Conservation (phyloP, 345 rosid genomes). For the Lagerstroemia speciosa region DNA sequence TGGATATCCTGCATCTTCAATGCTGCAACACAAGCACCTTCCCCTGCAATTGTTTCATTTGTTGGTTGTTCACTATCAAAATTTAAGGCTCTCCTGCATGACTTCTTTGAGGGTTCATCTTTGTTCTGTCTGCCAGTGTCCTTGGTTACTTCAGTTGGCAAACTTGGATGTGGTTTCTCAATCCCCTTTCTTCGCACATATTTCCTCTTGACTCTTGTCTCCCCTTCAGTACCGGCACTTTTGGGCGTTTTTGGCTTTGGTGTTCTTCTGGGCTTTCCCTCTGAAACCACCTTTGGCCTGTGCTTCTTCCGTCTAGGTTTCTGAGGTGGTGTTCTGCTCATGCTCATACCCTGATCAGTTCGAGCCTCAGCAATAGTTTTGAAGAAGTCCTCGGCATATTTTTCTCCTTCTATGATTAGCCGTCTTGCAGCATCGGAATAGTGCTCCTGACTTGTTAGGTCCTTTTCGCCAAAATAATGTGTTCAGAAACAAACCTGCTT, state of each 20-base stretch:
- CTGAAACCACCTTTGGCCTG: conserved; percentile 68
- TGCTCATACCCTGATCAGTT: conserved; percentile 12
- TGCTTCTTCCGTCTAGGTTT: conserved; percentile 74
- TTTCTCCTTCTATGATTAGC: conserved; percentile 11
- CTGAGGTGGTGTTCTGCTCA: conserved; percentile 47
- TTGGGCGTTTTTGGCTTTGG: conserved; percentile 30
- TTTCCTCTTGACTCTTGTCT: conserved; percentile 44
- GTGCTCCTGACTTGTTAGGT: conserved; percentile 15
- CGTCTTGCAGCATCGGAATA: conserved; percentile 2
- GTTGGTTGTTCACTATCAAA: conserved; percentile 28
- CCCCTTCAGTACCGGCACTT: conserved; percentile 22
- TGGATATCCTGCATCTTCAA: conserved; percentile 13
- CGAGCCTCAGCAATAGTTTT: conserved; percentile 22
- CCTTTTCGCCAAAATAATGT: conserved; percentile 11
- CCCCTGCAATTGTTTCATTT: conserved; percentile 12
- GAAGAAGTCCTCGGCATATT: conserved; percentile 12
- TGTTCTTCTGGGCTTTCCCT: conserved; percentile 38
- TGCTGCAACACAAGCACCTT: conserved; percentile 14
- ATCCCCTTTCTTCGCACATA: conserved; percentile 31
- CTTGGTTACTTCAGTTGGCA: conserved; percentile 23
- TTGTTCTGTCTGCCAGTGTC: conserved; percentile 22
- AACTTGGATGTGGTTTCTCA: conserved; percentile 15
- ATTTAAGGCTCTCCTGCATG: conserved; percentile 50
- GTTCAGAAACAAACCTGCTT: conserved; percentile 11
- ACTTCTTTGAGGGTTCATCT: conserved; percentile 22